These are phyloP conservation scores for Dimargaris cristalligena DNA, from an alignment of 192 early-diverging fungal species.

Conservation along the genomic window DNA sequence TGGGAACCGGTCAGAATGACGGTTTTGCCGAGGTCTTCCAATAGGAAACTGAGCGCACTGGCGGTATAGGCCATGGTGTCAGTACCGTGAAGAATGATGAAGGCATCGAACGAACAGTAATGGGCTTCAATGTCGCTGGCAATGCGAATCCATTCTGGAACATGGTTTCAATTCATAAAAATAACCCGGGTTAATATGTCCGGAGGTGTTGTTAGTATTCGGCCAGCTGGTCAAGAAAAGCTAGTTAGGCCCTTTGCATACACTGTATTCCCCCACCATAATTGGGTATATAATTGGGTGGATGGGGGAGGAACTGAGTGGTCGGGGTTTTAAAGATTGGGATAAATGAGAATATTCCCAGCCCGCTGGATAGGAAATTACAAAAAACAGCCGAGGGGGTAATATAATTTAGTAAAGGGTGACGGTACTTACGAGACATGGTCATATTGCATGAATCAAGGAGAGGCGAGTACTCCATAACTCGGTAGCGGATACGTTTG, in stretches of 20 bases:
- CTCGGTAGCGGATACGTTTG: slow-evolving; percentile 83
- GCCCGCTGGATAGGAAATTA: too few species aligned
- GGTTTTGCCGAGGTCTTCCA: slow-evolving; percentile 93
- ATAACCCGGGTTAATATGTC: too few species aligned
- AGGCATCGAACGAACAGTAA: slow-evolving; percentile 84
- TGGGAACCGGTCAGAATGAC: slow-evolving; percentile 97
- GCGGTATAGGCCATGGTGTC: slow-evolving; percentile 85
- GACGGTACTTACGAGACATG: slow-evolving; percentile 34
- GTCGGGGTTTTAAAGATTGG: too few species aligned
- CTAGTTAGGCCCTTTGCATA: too few species aligned
- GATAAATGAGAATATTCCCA: too few species aligned
- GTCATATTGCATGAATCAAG: slow-evolving; percentile 93
- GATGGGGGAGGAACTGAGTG: too few species aligned
- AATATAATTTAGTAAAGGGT: too few species aligned
- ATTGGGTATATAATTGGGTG: too few species aligned
- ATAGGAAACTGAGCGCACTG: slow-evolving; percentile 81
- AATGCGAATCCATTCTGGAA: slow-evolving; percentile 82
- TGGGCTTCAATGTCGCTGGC: slow-evolving; percentile 91
- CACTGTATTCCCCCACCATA: too few species aligned
- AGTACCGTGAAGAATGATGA: slow-evolving; percentile 88
- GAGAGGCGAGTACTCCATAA: slow-evolving; percentile 88
- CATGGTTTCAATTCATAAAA: neutral
- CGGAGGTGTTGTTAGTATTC: too few species aligned
- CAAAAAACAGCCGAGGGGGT: too few species aligned
- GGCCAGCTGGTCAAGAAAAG: too few species aligned